Evolutionary conservation across 176 grass and related monocot species (phyloP).

Genomic region (Metroxylon sagu): DNA sequence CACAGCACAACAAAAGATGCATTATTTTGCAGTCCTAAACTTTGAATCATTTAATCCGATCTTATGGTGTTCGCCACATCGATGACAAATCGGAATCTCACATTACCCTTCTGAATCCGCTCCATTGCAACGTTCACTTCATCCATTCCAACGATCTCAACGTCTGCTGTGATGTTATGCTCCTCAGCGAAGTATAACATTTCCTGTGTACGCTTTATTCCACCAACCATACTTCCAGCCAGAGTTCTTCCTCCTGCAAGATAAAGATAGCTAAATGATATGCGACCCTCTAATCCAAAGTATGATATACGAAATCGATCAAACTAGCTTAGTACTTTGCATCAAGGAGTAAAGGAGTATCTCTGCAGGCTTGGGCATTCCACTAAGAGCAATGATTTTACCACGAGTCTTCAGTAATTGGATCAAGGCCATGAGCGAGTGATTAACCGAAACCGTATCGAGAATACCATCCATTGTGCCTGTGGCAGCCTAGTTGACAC

Average conservation of each 20-base stretch:
- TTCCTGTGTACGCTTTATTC: conserved; percentile 18
- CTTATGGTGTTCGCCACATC: conserved; percentile 12
- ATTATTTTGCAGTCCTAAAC: too few species aligned
- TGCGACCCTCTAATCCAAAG: too few species aligned
- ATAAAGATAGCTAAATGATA: too few species aligned
- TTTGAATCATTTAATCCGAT: too few species aligned
- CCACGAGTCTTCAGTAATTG: conserved; percentile 19
- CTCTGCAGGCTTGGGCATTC: conserved; percentile 17
- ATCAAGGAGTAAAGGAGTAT: conserved; percentile 10
- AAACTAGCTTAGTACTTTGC: neutral
- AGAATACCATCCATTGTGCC: conserved; percentile 28
- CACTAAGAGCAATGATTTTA: conserved; percentile 18
- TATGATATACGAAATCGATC: too few species aligned
- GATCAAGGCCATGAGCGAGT: conserved; percentile 3
- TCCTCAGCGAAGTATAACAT: conserved; percentile 20
- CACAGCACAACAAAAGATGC: too few species aligned
- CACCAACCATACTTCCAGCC: conserved; percentile 26
- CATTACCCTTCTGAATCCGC: conserved; percentile 20
- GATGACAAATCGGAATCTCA: conserved; percentile 27
- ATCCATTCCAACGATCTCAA: conserved; percentile 25
- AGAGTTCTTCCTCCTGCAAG: conserved; percentile 18
- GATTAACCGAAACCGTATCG: conserved; percentile 11
- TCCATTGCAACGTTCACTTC: conserved; percentile 23
- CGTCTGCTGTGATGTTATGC: conserved; percentile 13
- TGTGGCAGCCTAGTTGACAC: conserved; percentile 3